Conservation (phyloP, 2,329 filamentous ascomycete genomes). For the Calonectria multiphialidica region DNA sequence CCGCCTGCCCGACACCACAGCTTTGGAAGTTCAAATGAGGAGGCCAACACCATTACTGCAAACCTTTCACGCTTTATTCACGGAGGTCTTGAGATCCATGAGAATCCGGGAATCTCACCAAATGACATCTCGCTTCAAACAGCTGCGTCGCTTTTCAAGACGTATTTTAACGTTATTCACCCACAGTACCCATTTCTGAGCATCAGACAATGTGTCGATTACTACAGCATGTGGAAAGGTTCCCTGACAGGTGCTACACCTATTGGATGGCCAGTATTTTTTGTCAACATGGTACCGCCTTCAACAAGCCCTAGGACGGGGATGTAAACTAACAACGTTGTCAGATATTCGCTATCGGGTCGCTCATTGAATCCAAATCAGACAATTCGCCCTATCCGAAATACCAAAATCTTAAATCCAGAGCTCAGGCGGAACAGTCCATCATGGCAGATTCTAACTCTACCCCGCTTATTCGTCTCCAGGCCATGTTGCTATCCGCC, state of each 20-base stretch:
- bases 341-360: neutral
- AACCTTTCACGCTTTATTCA: conserved; percentile 2
- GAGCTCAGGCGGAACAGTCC: conserved; percentile 8
- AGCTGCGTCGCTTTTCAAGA: conserved; percentile 1
- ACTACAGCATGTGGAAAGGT: conserved; percentile 1
- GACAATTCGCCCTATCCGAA: neutral
- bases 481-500: conserved; percentile 11
- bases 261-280: conserved; percentile 4
- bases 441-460: conserved; percentile 7
- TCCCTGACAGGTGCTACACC: neutral
- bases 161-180: conserved; percentile 13
- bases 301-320: neutral
- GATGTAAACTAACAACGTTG: neutral
- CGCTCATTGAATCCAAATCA: conserved; percentile 1
- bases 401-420: conserved; percentile 12
- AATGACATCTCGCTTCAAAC: neutral
- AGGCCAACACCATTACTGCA: neutral
- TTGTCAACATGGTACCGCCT: conserved; percentile 11
- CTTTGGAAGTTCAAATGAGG: neutral
- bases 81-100: neutral
- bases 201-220: conserved; percentile 1
- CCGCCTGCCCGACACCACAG: neutral
- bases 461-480: neutral
- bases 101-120: neutral
- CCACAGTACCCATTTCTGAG: conserved; percentile 16